Evolutionary conservation across 352 stramenopile genomes (phyloP), one percentile per base, ranked within the genome.

Genomic region (Phytophthora pseudosyringae): DNA sequence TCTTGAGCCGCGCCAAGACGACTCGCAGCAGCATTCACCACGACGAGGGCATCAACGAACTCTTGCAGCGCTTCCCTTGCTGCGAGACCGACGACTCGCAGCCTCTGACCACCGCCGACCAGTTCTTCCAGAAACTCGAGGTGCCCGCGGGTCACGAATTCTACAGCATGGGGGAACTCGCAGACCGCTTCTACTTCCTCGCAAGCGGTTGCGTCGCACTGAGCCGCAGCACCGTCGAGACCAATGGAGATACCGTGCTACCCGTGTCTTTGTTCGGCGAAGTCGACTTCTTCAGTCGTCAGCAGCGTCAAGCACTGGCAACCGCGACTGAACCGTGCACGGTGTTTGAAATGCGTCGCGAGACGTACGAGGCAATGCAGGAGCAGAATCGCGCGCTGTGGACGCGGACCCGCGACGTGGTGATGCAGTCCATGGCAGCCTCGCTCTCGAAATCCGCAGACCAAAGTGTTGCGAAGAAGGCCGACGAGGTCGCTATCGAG

Each of bases 371-470:
- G 12, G 56, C 66, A 11, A 82, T 91, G 70, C 78, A 84, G 29
- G 33, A 69, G 3, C 59, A 80, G 21, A 52, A 66, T 16, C 78
- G 76, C 0, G 61, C 70, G 40, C 63, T 88, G n/a, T 90, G 69
- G 65, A 85, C 88, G 40, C 69, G 77, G 13, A 69, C 91, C 29
- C 76, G 81, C 6, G 80, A 93, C 26, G 71, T 91, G 10, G 78
- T 90, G 35, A 89, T 93, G 58, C 75, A 89, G 48, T 88, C 76
- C 43, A 91, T 93, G 81, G 81, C 81, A 50, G 71, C 85, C 9
- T 71, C 79, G 21, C 78, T 90, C 8, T 16, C 9, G 43, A 63
- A 46, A 5, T 5, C 26, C 16, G 25, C 26, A 2, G 26, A 26
- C 9, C 21, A n/a, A 18, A 41, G 15, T 6, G 13, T 16, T 29